Evolutionary conservation across 352 stramenopile species (phyloP), one percentile per base, ranked within the genome.

Genomic region (Phytophthora kernoviae): DNA sequence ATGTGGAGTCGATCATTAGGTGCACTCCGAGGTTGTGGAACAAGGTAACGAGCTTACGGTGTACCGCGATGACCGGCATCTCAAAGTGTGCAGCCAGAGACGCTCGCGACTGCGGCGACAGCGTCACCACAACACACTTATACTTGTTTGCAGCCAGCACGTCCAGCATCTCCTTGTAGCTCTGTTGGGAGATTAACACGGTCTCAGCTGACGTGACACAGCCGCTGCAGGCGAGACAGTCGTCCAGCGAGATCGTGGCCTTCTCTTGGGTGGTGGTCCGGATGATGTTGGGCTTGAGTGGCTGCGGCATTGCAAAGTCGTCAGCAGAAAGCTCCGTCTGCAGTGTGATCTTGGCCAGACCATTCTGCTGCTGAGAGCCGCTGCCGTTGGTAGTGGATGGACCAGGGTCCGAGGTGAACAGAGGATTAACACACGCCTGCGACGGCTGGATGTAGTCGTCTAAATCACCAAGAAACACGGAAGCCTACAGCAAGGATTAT

Each of bases 151-250:
- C 54, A 6, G 46, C 44, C 18, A 93, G 64, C 45, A 84, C 79
- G 26, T 84, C 70, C 12, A 98, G 70, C 62, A 97, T 81, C 49
- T 97, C 91, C 54, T 92, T 77, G 39, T 74, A 95, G 72, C 97
- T 98, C 68, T 98, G 94, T 64, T 98, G 90, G 45, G 96, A 96
- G 71, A 99, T 94, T 11, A 99, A 77, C n/a, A 99, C 95, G n/a
- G 96, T 97, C 81, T 99, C 97, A 2, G 97, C 95, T n/a, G 96
- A 98, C 50, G 97, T 99, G 45, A 99, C 94, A 67, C 96, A 99
- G 50, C 96, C 96, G 21, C 88, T 98, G 79, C 96, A 99, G 1
- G 96, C 96, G 36, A 99, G 90, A 61, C 96, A 99, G 77, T 99
- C 96, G 34, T 96, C 93, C 20, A 99, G 84, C 44, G 94, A 98